Evolutionary conservation across 371 early-diverging fungal species (phyloP), one percentile per base, ranked within the genome.

Genomic region (Lichtheimia corymbifera): DNA sequence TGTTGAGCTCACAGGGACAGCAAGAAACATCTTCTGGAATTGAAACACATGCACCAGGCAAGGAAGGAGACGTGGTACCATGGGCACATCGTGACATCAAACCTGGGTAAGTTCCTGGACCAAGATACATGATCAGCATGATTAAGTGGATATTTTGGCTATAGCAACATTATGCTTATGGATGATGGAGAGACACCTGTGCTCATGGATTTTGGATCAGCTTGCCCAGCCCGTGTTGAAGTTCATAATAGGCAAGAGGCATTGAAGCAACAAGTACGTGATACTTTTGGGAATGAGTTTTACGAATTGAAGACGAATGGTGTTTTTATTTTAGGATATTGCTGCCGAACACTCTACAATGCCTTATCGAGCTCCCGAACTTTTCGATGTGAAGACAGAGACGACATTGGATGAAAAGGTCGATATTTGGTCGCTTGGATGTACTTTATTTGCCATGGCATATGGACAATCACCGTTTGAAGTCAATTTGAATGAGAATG

Each of bases 11-110:
- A 85, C 27, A 61, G 66, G 45, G 73, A 69, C 35, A 61, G 85
- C 53, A 90, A 86, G 61, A 74, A 64, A 49, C 86, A 82, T 63
- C 63, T 9, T 41, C 64, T 22, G 44, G 58, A 9, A 58, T 68
- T 50, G 55, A 58, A 35, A 62, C 66, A 40, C 66, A 61, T 41
- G 20, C 50, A 11, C 62, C 66, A 17, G 66, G 66, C 3, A 61
- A 62, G 50, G 66, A 66, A 28, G 77, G 73, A 20, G 66, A 72
- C 4, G 56, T 73, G 58, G 72, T 81, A 50, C 83, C 87, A 2
- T 90, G 84, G 76, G 89, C 88, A 24, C 93, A 92, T 67, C 76
- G 92, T 24, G 92, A 92, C 63, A 89, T 92, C 59, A 92, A 92
- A 65, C 91, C 90, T n/a, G 91, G 82, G 78, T 87, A 84, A 61